Conservation (phyloP, 441 rosid species). For the Omphalea diandra region DNA sequence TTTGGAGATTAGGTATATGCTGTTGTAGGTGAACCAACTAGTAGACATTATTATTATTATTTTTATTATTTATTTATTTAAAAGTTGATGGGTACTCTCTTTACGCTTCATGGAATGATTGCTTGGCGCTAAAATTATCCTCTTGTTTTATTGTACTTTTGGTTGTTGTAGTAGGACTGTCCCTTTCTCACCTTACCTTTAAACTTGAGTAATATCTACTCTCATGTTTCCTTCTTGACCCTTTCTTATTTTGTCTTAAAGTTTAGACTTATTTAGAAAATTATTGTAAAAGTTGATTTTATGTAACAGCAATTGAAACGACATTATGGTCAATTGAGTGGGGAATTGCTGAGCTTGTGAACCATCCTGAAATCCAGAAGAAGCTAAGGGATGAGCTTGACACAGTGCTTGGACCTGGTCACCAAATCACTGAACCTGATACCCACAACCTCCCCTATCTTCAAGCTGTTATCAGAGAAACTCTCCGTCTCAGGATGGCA, state of each 20-base stretch:
- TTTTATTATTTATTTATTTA: background rate
- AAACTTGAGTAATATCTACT: background rate
- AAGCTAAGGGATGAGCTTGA: conserved; percentile 76
- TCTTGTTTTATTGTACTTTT: background rate
- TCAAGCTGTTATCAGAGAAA: conserved; percentile 87
- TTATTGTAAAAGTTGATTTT: background rate
- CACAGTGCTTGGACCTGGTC: conserved; percentile 64
- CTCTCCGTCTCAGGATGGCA: conserved; percentile 88
- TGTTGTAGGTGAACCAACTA: conserved; percentile 15
- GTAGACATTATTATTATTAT: background rate
- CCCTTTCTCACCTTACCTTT: background rate
- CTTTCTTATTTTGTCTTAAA: background rate
- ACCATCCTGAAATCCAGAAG: conserved; percentile 76
- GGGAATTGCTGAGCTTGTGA: conserved; percentile 92
- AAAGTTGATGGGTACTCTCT: background rate
- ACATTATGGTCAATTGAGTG: conserved; percentile 93
- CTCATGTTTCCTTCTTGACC: background rate
- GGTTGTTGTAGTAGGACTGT: background rate
- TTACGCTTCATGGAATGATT: background rate
- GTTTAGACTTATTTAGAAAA: background rate
- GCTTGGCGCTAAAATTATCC: background rate
- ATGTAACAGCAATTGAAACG: conserved; percentile 81
- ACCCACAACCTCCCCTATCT: conserved; percentile 72
- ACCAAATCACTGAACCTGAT: conserved; percentile 85
- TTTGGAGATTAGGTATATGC: background rate